Conservation (phyloP, 768 basidiomycete species). For the Leccinum longicurvipes region DNA sequence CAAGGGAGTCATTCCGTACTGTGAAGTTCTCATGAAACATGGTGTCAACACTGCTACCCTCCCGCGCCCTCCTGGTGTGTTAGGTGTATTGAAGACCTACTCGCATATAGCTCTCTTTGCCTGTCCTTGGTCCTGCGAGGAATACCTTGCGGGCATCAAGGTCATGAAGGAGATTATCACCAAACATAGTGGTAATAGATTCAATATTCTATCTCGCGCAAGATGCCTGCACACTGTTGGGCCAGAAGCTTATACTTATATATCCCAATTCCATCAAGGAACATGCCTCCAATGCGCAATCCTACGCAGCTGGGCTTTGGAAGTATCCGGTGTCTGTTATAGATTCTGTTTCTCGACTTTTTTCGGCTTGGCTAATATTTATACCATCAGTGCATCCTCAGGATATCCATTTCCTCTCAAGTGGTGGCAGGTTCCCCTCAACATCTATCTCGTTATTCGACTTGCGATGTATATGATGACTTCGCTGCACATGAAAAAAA, state of each 20-base stretch:
- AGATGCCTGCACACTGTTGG: conserved; percentile 7
- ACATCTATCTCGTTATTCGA: conserved; percentile 7
- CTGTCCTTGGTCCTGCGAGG: conserved; percentile 5
- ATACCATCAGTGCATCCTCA: conserved; percentile 3
- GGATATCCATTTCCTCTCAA: conserved; percentile 13
- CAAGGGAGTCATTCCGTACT: neutral
- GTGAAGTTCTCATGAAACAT: neutral
- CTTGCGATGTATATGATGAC: neutral
- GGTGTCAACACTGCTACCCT: neutral
- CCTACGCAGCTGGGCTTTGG: neutral
- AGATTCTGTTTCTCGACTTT: neutral
- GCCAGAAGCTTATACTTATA: conserved; percentile 8
- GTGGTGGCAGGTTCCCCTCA: conserved; percentile 17
- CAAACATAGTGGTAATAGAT: conserved; percentile 4
- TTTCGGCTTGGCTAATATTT: neutral
- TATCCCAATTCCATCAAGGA: conserved; percentile 4
- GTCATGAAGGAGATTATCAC: conserved; percentile 5
- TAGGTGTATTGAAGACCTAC: conserved; percentile 5
- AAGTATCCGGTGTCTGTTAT: conserved; percentile 10
- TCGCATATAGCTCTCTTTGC: neutral
- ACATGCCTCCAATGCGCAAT: neutral
- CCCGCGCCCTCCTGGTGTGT: neutral
- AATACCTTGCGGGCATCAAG: conserved; percentile 4
- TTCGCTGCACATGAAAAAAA: neutral
- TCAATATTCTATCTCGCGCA: neutral